Percentiles rank a stretch among this genome's conserved stretches.
Evolutionary conservation across 768 basidiomycete species (phyloP).

Genomic region (Leccinum ochraceum): DNA sequence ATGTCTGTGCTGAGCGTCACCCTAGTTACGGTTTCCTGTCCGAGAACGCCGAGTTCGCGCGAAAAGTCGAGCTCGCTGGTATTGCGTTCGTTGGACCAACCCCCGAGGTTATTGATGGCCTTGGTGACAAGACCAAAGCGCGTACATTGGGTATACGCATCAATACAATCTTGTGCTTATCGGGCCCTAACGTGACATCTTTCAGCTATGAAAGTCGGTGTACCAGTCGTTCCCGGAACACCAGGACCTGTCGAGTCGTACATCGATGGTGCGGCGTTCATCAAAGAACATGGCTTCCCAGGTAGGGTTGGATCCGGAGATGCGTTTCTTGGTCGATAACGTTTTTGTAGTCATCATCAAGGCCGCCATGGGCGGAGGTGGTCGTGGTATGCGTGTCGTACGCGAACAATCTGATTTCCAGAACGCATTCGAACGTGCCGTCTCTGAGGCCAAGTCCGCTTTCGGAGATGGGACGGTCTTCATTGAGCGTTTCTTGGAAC

Average conservation of each 20-base stretch:
- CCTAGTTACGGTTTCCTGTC: constrained; percentile 94
- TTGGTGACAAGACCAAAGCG: constrained; percentile 99
- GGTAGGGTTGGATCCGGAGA: constrained; percentile 41
- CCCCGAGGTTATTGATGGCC: constrained; percentile 94
- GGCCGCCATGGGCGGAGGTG: constrained; percentile 98
- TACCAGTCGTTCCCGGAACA: constrained; percentile 97
- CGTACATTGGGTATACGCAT: constrained; percentile 68
- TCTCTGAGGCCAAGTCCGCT: constrained; percentile 92
- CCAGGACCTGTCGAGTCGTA: constrained; percentile 88
- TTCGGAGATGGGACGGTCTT: constrained; percentile 99
- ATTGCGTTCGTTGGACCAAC: constrained; percentile 95
- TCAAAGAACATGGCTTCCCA: constrained; percentile 96
- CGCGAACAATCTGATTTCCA: constrained; percentile 92
- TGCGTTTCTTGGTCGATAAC: constrained; percentile 2
- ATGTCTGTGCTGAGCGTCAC: constrained; percentile 7
- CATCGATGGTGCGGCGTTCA: constrained; percentile 81
- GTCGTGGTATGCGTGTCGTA: constrained; percentile 99
- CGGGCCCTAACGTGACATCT: constrained; percentile 5
- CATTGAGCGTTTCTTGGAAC: constrained; percentile 96
- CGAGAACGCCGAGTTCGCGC: constrained; percentile 96
- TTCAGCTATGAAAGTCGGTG: constrained; percentile 83
- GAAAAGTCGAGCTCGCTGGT: constrained; percentile 96
- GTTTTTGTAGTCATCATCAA: constrained; percentile 87
- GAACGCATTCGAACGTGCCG: constrained; percentile 86
- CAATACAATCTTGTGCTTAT: neutral